Base-by-base conservation (phyloP, 192 early-diverging fungal genomes). In the Chytriomyces confervae region DNA sequence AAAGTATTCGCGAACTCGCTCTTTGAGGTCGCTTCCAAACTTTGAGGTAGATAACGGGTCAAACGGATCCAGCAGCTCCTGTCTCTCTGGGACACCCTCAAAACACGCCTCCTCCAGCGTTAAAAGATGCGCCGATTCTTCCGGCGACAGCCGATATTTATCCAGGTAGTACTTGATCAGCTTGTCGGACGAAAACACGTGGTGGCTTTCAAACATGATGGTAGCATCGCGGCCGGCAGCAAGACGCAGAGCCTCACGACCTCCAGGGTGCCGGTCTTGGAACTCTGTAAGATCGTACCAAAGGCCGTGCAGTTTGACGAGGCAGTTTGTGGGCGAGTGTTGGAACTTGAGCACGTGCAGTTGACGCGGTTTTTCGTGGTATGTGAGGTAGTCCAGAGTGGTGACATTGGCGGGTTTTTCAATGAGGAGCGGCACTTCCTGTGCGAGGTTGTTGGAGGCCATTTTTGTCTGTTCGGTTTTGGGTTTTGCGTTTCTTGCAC, bases 211-310 rank as follows among this genome's bases (percentile, higher is more conserved):
- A 44, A 72, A 72, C 69, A 72, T 10, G 13, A 51, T 51, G 20
- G 69, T 72, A 7, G 69, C 69, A 45, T 72, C 69, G 69, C 69
- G 69, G 7, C 69, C 69, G 9, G 69, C 69, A 11, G 24, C 69
- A 44, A 72, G 48, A 8, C 69, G 69, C 16, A 72, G 57, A n/a
- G 69, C 69, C 10, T 48, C 27, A 4, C 8, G n/a, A 4, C 69
- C 69, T n/a, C 69, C 69, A 2, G 69, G 69, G 36, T 72, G 69
- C 20, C 50, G 10, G 24, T 20, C 23, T 5, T 24, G 20, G 44
- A 72, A 72, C 7, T 9, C n/a, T 2, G 50, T 24, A 3, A 72
- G 7, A 49, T 72, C 69, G 51, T 57, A 72, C 69, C 69, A 72
- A 20, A 8, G 16, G 50, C 69, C 69, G 69, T 53, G 69, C 24